phyloP scores from a whole-genome alignment of 345 rosid species.

The Camelina laxa region DNA sequence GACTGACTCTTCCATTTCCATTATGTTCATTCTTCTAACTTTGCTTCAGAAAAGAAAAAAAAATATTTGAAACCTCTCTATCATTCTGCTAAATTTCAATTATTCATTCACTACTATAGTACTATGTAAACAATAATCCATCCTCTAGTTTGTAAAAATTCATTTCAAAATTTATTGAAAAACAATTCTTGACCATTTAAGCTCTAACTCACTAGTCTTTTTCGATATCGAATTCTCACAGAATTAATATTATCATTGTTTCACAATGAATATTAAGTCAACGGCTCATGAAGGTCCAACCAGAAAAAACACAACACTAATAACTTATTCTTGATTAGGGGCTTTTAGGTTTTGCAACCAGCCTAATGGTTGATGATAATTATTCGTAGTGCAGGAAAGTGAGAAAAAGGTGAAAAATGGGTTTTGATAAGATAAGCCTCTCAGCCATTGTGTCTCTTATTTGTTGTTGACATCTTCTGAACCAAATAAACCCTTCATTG shows the following conservation, averaged over 20 bases:
- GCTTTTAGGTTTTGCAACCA: slow-evolving; percentile 29
- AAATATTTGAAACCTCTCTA: too few relatives aligned
- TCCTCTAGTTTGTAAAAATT: too few relatives aligned
- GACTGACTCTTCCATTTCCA: too few relatives aligned
- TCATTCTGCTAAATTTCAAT: too few relatives aligned
- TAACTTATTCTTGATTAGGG: slow-evolving; percentile 15
- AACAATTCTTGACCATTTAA: too few relatives aligned
- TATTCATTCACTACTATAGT: too few relatives aligned
- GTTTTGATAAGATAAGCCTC: slow-evolving; percentile 11
- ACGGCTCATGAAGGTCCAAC: neutral
- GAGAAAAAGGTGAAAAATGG: slow-evolving; percentile 18
- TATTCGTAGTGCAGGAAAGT: neutral
- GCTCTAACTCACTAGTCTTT: too few relatives aligned
- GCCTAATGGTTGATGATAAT: slow-evolving; percentile 24
- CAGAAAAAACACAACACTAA: neutral
- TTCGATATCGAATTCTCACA: neutral
- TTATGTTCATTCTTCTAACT: too few relatives aligned
- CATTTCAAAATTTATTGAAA: too few relatives aligned
- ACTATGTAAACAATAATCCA: too few relatives aligned
- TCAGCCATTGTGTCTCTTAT: slow-evolving; percentile 28
- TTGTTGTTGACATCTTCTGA: slow-evolving; percentile 20
- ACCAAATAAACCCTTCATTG: neutral
- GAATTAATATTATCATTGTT: neutral
- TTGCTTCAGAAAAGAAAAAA: too few relatives aligned
- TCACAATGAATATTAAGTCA: neutral